phyloP scores from a whole-genome alignment of 1,284 basidiomycete species.

The Malassezia yamatoensis region DNA sequence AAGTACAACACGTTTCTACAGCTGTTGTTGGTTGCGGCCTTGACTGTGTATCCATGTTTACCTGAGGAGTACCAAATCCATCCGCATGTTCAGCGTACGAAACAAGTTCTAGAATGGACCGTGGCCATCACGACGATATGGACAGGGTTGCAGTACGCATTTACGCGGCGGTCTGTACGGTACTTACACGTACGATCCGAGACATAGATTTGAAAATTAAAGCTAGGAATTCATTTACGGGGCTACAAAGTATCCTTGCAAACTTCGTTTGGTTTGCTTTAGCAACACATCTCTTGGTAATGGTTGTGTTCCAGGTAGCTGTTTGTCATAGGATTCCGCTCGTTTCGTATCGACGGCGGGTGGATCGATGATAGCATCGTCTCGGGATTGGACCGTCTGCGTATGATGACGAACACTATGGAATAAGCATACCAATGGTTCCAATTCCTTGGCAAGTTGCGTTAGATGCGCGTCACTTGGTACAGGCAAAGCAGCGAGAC shows the following conservation, averaged over 20 bases:
- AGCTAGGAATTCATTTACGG: neutral
- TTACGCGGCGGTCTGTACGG: constrained; percentile 9
- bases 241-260: neutral
- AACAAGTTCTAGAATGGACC: constrained; percentile 56
- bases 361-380: neutral
- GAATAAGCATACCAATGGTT: constrained; percentile 18
- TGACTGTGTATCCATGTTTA: constrained; percentile 72
- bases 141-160: constrained; percentile 73
- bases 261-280: neutral
- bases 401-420: constrained; percentile 5
- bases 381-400: neutral
- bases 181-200: constrained; percentile 4
- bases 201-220: too few species aligned
- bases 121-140: constrained; percentile 81
- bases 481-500: constrained; percentile 18
- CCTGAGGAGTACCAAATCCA: constrained; percentile 46
- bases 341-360: neutral
- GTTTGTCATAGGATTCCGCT: neutral
- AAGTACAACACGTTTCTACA: constrained; percentile 80
- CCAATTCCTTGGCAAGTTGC: constrained; percentile 10
- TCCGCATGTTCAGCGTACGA: constrained; percentile 11
- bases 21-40: constrained; percentile 74
- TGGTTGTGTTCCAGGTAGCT: neutral
- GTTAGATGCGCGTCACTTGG: constrained; percentile 10
- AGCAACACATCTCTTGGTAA: neutral